Base-by-base conservation (phyloP, 345 rosid genomes). In the Citropsis articulata region DNA sequence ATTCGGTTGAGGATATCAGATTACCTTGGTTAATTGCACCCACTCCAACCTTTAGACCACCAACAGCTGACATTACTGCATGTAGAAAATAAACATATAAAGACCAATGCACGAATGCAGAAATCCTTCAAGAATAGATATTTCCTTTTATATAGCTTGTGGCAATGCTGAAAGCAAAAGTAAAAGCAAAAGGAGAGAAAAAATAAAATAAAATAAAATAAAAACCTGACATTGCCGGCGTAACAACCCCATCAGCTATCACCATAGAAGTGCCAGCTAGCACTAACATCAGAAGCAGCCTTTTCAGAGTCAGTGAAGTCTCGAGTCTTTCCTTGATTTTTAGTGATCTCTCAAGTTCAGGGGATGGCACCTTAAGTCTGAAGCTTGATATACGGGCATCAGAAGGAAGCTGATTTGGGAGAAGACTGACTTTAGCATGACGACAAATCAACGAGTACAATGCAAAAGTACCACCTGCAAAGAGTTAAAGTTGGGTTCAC, bases 211-310 rank as follows among this genome's bases (percentile, higher is more conserved):
- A 62, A 57, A 28, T 64, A 65, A 63, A n/a, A 72, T 38, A 8
- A 38, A 38, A 88, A 97, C 99, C 99, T 94, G 99, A 94, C 99
- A 97, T 91, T 79, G 97, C 98, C 55, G 98, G 98, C 14, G 99
- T 97, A 71, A 97, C 89, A 86, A 89, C 98, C 69, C 98, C 99
- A 90, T 94, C 98, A 27, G 98, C 99, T 78, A 97, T 91, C 78
- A 97, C 95, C 99, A 97, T 93, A 74, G 98, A 84, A 77, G 99
- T 97, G 79, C 99, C 98, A 69, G 92, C 98, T 87, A 94, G 98
- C 71, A 97, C 98, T 78, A 97, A 79, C 69, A 88, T 85, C 83
- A 97, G 90, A 71, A 94, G 94, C 83, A 94, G 69, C 87, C 85
- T 91, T 87, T 97, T 97, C 81, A 93, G 73, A 62, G 91, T 59